These are phyloP conservation scores for Blumeria hordei DNA, from an alignment of 2,329 filamentous ascomycete genomes.

Conservation along the genomic window DNA sequence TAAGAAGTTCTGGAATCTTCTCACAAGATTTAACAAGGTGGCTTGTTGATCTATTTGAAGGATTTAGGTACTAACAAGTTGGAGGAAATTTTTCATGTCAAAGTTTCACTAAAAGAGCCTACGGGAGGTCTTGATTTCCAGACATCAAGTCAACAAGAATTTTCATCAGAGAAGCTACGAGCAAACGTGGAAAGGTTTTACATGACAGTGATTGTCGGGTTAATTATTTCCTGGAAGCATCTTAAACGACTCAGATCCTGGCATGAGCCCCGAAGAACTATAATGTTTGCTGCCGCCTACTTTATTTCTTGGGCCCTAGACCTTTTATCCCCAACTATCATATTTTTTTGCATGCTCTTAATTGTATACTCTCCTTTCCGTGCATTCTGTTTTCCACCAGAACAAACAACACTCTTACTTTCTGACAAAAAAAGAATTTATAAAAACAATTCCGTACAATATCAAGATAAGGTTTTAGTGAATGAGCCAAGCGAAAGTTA, in stretches of 20 bases:
- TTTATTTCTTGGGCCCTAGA: slow-evolving; percentile 47
- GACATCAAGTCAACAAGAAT: slow-evolving; percentile 60
- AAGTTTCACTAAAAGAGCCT: slow-evolving; percentile 16
- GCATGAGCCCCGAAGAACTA: slow-evolving; percentile 46
- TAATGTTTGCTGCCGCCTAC: slow-evolving; percentile 32
- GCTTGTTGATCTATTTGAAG: neutral
- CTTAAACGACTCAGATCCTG: slow-evolving; percentile 55
- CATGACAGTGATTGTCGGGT: slow-evolving; percentile 47
- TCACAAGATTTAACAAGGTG: slow-evolving; percentile 10
- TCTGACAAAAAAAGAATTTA: slow-evolving; percentile 47
- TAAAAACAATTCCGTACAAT: slow-evolving; percentile 49
- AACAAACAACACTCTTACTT: slow-evolving; percentile 49
- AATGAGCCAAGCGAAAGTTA: slow-evolving; percentile 67
- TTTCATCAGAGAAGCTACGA: slow-evolving; percentile 62
- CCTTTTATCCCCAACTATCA: slow-evolving; percentile 37
- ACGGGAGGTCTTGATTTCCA: slow-evolving; percentile 56
- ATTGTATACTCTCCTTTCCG: slow-evolving; percentile 41
- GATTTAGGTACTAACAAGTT: slow-evolving; percentile 16
- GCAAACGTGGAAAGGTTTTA: slow-evolving; percentile 60
- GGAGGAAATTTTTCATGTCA: slow-evolving; percentile 10
- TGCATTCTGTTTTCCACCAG: slow-evolving; percentile 45
- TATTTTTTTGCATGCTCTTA: slow-evolving; percentile 34
- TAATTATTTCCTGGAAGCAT: slow-evolving; percentile 47
- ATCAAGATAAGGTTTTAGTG: slow-evolving; percentile 52
- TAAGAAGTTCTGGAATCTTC: slow-evolving; percentile 33